A percentile compares a stretch with the other conserved stretches of the same genome.
phyloP scores from a whole-genome alignment of 768 basidiomycete genomes.

The Tricholoma sp. region DNA sequence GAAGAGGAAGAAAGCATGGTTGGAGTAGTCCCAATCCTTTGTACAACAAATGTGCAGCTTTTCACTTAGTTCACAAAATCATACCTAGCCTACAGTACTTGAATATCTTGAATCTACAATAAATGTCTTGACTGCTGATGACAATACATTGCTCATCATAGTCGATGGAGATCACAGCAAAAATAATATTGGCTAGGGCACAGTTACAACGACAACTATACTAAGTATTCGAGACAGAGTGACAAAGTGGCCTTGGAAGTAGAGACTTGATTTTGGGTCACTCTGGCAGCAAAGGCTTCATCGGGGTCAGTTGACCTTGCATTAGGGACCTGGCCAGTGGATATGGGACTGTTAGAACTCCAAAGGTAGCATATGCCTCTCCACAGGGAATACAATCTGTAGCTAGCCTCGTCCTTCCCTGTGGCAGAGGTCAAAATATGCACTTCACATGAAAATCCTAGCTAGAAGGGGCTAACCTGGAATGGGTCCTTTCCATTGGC shows the following conservation, averaged over 20 bases:
- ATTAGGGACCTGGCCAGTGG: background rate
- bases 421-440: background rate
- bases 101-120: too few relatives aligned
- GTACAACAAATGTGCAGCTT: background rate
- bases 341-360: background rate
- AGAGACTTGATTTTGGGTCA: background rate
- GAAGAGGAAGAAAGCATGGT: background rate
- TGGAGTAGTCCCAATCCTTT: background rate
- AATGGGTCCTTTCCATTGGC: background rate
- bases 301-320: background rate
- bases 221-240: background rate
- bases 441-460: background rate
- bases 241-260: background rate
- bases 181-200: background rate
- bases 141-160: too few relatives aligned
- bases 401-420: background rate
- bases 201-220: background rate
- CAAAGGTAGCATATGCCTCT: background rate
- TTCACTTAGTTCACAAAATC: too few relatives aligned
- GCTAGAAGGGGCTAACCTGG: background rate
- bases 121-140: too few relatives aligned
- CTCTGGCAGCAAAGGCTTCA: background rate
- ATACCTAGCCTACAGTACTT: too few relatives aligned
- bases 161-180: background rate
- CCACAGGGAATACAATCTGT: background rate